phyloP scores from a whole-genome alignment of 1,139 yeast species.

The Candida anutae region DNA sequence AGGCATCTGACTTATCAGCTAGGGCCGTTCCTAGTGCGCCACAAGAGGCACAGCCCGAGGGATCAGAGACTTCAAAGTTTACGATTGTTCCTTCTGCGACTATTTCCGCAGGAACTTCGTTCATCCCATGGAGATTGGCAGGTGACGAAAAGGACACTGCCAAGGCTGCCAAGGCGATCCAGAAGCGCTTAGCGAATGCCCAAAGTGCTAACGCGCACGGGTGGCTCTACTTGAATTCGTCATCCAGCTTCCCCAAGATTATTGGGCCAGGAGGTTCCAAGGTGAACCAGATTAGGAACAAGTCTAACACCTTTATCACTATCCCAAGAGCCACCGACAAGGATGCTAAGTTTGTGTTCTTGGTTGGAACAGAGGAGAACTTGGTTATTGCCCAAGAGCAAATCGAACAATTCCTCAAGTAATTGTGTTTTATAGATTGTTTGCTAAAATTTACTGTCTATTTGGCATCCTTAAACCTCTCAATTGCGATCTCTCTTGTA shows the following conservation, averaged over 20 bases:
- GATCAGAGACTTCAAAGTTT: constrained; percentile 35
- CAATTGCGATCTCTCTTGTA: constrained; percentile 30
- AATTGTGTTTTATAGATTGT: constrained; percentile 3
- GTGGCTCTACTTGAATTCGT: constrained; percentile 31
- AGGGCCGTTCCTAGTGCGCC: constrained; percentile 42
- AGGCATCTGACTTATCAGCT: constrained; percentile 45
- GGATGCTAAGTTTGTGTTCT: constrained; percentile 29
- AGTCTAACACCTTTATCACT: constrained; percentile 50
- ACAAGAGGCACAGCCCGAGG: constrained; percentile 40
- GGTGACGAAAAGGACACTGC: constrained; percentile 36
- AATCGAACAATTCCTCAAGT: constrained; percentile 14
- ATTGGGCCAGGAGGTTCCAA: constrained; percentile 75
- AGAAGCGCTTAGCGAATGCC: constrained; percentile 27
- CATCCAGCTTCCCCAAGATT: constrained; percentile 43
- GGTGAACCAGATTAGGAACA: constrained; percentile 53
- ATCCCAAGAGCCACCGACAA: constrained; percentile 57
- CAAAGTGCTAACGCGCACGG: constrained; percentile 24
- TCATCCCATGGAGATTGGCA: constrained; percentile 59
- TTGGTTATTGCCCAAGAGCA: constrained; percentile 21
- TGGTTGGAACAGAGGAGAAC: constrained; percentile 26
- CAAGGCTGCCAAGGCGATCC: constrained; percentile 30
- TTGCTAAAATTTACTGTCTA: constrained; percentile 3
- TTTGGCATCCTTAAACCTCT: constrained; percentile 27
- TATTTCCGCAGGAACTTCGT: constrained; percentile 17
- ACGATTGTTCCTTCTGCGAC: constrained; percentile 28